phyloP scores from a whole-genome alignment of 306 rosid species.

The Cicer arietinum region DNA sequence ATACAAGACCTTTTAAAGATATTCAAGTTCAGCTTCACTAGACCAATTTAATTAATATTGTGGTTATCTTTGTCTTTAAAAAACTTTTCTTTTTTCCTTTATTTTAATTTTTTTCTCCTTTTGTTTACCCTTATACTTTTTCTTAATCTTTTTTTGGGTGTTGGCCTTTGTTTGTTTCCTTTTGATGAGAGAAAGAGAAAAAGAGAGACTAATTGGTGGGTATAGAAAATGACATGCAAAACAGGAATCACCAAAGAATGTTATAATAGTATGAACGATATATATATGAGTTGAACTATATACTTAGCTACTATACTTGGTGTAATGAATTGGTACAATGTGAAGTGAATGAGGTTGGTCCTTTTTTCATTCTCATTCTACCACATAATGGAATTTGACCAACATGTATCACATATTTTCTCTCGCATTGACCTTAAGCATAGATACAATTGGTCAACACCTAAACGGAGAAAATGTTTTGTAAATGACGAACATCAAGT shows the following conservation, averaged over 20 bases:
- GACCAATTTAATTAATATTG: not conserved
- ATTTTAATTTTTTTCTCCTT: not conserved
- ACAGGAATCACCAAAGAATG: conserved; percentile 64
- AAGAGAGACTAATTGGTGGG: conserved; percentile 69
- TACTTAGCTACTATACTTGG: not conserved
- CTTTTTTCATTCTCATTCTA: conserved; percentile 22
- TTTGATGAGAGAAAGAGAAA: conserved; percentile 56
- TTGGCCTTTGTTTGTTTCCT: conserved; percentile 65
- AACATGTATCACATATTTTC: conserved; percentile 48
- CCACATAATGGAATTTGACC: conserved; percentile 59
- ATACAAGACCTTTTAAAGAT: not conserved
- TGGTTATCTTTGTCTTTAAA: conserved; percentile 54
- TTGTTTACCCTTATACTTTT: conserved; percentile 37
- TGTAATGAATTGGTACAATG: conserved; percentile 35
- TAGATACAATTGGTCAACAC: conserved; percentile 68
- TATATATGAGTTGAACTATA: conserved; percentile 26
- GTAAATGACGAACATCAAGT: conserved; percentile 39
- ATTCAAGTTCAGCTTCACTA: not conserved
- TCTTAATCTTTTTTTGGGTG: conserved; percentile 38
- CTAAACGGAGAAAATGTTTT: conserved; percentile 63
- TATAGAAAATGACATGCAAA: conserved; percentile 66
- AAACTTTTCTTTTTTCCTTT: conserved; percentile 29
- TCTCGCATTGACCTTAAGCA: conserved; percentile 56
- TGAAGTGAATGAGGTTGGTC: conserved; percentile 40
- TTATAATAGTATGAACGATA: conserved; percentile 56